Percentiles rank a stretch among this genome's conserved stretches.
Evolutionary conservation across 2,329 filamentous ascomycete species (phyloP).

Genomic region (Cladophialophora psammophila): DNA sequence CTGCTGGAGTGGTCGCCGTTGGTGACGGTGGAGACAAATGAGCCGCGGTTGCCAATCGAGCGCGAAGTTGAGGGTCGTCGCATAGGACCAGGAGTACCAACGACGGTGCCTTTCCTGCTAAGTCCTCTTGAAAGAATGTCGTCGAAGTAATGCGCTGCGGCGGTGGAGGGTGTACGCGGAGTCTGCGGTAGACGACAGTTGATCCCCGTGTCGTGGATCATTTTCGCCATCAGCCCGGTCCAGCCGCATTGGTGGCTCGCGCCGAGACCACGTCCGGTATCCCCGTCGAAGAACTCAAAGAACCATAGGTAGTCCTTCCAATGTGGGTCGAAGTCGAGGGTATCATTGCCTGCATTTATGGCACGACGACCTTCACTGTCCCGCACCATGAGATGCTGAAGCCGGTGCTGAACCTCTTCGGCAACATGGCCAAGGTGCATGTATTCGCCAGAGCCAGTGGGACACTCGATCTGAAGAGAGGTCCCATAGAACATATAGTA

Average conservation of each 20-base stretch:
- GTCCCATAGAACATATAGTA: constrained; percentile 97
- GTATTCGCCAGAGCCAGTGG: constrained; percentile 87
- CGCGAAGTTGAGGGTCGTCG: constrained; percentile 67
- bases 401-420: constrained; percentile 91
- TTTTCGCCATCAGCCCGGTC: constrained; percentile 93
- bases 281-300: constrained; percentile 96
- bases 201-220: constrained; percentile 95
- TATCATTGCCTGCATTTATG: constrained; percentile 83
- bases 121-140: constrained; percentile 74
- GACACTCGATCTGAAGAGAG: constrained; percentile 87
- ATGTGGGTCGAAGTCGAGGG: constrained; percentile 87
- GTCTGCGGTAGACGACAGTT: constrained; percentile 93
- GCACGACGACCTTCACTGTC: constrained; percentile 86
- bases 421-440: constrained; percentile 97
- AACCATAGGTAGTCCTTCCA: constrained; percentile 97
- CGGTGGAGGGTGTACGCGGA: constrained; percentile 82
- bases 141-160: constrained; percentile 93
- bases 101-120: constrained; percentile 44
- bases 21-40: constrained; percentile 50
- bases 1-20: constrained; percentile 62
- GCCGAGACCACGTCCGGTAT: constrained; percentile 85
- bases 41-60: constrained; percentile 83
- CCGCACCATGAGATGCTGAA: constrained; percentile 88
- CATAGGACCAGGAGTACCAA: constrained; percentile 38
- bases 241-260: constrained; percentile 95